Evolutionary conservation across 2,329 filamentous ascomycete genomes (phyloP).

Genomic region (Aspergillus sp.): DNA sequence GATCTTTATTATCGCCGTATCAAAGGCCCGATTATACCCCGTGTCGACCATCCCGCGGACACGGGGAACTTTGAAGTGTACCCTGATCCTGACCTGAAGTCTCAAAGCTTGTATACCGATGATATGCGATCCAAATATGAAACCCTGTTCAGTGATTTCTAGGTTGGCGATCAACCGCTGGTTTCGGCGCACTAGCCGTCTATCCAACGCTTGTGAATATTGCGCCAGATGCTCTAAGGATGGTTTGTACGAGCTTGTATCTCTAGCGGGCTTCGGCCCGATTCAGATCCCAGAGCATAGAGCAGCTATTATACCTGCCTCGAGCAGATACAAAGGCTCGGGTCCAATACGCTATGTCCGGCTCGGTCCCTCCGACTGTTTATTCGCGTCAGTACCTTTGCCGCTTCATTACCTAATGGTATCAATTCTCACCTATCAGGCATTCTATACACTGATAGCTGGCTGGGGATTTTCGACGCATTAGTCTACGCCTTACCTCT

Average conservation of each 20-base stretch:
- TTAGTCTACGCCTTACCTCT: background rate
- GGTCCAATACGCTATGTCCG: background rate
- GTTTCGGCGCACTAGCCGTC: background rate
- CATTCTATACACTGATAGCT: background rate
- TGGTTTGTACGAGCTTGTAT: background rate
- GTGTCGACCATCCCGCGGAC: constrained; percentile 59
- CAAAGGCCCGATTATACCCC: constrained; percentile 63
- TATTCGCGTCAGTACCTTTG: background rate
- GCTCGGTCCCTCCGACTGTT: background rate
- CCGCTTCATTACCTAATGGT: background rate
- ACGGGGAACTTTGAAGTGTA: constrained; percentile 67
- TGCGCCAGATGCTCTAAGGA: background rate
- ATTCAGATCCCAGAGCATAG: background rate
- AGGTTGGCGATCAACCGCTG: background rate
- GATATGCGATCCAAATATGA: constrained; percentile 63
- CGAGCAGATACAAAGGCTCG: background rate
- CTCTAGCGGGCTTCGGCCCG: background rate
- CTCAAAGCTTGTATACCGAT: constrained; percentile 56
- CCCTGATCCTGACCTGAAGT: constrained; percentile 54
- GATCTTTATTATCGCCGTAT: constrained; percentile 59
- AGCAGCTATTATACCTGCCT: background rate
- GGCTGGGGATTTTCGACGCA: background rate
- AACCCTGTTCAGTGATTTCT: constrained; percentile 61
- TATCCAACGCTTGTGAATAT: background rate
- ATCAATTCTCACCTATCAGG: background rate